phyloP scores from a whole-genome alignment of 345 rosid species.

The Pseudoturritis turrita region DNA sequence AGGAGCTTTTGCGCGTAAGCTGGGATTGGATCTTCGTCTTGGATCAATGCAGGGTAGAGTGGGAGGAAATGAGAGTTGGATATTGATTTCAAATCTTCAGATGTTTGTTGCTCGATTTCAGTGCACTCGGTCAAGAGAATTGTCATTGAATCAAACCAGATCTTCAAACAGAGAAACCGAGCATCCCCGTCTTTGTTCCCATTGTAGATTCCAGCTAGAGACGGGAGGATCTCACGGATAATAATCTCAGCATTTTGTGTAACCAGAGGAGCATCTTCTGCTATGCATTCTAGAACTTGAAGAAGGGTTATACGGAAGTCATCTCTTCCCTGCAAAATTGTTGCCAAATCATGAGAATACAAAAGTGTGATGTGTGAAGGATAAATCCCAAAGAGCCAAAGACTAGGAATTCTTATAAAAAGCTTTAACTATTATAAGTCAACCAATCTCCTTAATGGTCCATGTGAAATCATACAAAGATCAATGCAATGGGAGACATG shows the following conservation, averaged over 20 bases:
- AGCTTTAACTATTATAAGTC: too few relatives aligned
- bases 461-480: too few relatives aligned
- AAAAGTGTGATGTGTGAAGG: too few relatives aligned
- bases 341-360: neutral
- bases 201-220: slow-evolving; percentile 68
- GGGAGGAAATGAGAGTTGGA: slow-evolving; percentile 87
- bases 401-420: too few relatives aligned
- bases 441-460: too few relatives aligned
- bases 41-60: slow-evolving; percentile 82
- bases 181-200: slow-evolving; percentile 95
- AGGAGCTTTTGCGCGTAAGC: slow-evolving; percentile 94
- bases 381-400: too few relatives aligned
- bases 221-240: slow-evolving; percentile 68
- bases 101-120: slow-evolving; percentile 46
- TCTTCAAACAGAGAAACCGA: slow-evolving; percentile 84
- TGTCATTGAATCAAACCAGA: slow-evolving; percentile 79
- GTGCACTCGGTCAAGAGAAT: slow-evolving; percentile 62
- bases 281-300: slow-evolving; percentile 68
- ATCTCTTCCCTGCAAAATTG: slow-evolving; percentile 70
- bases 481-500: too few relatives aligned
- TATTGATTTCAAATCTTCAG: slow-evolving; percentile 59
- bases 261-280: slow-evolving; percentile 63
- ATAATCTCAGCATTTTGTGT: slow-evolving; percentile 52
- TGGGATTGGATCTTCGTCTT: slow-evolving; percentile 98
- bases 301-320: slow-evolving; percentile 93